Conservation (phyloP, 257 asterid genomes). For the Solanum lycopersicoides region DNA sequence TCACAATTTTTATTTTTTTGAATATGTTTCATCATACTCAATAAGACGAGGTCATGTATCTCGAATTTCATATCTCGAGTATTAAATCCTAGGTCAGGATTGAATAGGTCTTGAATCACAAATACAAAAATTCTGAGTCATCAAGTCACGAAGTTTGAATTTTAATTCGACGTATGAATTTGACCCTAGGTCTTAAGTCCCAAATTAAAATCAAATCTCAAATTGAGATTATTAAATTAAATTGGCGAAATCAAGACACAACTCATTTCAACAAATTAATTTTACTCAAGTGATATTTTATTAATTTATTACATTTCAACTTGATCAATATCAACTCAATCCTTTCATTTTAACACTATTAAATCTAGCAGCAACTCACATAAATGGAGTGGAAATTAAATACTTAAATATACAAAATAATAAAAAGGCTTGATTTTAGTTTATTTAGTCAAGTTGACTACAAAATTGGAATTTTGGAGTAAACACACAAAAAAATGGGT, state of each 20-base stretch:
- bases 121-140: too few species aligned
- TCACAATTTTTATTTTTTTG: too few species aligned
- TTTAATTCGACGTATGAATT: fast-evolving
- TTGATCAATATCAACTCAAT: too few species aligned
- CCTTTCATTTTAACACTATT: neutral
- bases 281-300: too few species aligned
- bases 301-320: too few species aligned
- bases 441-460: neutral
- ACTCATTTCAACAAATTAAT: neutral
- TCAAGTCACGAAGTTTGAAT: neutral
- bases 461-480: neutral
- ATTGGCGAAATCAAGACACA: neutral
- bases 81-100: neutral
- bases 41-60: neutral
- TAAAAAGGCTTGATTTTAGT: neutral
- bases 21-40: neutral
- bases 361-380: too few species aligned
- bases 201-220: fast-evolving
- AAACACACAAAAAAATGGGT: neutral
- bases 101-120: neutral
- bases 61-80: neutral
- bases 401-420: neutral
- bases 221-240: too few species aligned
- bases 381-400: neutral
- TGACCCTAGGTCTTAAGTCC: too few species aligned